These are phyloP conservation scores for Hypoxylon cercidicola DNA, from an alignment of 495 filamentous ascomycete genomes.

Conservation along the genomic window DNA sequence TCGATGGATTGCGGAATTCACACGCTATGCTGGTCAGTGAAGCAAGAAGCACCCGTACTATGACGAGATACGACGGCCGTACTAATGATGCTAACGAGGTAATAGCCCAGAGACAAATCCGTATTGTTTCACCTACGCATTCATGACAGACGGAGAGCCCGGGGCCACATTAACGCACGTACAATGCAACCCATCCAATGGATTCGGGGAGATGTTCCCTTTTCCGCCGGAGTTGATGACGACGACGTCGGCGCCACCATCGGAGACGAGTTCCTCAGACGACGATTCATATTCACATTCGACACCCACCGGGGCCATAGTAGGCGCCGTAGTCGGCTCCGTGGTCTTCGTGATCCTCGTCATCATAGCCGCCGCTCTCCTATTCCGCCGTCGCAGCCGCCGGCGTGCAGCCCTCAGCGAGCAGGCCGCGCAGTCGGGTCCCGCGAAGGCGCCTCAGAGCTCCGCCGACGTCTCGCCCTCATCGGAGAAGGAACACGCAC, in stretches of 20 bases:
- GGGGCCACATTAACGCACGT: constrained; percentile 35
- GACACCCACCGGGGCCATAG: constrained; percentile 30
- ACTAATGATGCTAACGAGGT: constrained; percentile 1
- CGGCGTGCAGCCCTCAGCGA: neutral
- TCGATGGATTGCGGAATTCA: constrained; percentile 31
- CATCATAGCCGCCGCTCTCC: constrained; percentile 11
- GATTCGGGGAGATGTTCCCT: constrained; percentile 39
- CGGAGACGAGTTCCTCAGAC: constrained; percentile 5
- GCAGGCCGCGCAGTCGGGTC: neutral
- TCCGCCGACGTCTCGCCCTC: constrained; percentile 17
- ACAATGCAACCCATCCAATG: constrained; percentile 32
- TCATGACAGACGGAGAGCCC: constrained; percentile 20
- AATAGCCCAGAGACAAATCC: constrained; percentile 29
- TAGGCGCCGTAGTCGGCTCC: constrained; percentile 31
- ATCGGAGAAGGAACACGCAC: constrained; percentile 12
- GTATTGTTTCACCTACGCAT: constrained; percentile 38
- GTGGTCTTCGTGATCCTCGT: constrained; percentile 26
- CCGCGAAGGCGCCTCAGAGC: constrained; percentile 11
- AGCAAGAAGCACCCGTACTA: neutral
- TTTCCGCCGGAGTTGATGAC: constrained; percentile 38
- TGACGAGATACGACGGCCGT: neutral
- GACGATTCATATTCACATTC: constrained; percentile 14
- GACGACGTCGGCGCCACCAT: constrained; percentile 8
- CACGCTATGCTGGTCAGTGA: constrained; percentile 44
- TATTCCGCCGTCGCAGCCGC: constrained; percentile 16